These are phyloP conservation scores for Kappamyces sp. DNA, from an alignment of 192 early-diverging fungal genomes.

Conservation along the genomic window DNA sequence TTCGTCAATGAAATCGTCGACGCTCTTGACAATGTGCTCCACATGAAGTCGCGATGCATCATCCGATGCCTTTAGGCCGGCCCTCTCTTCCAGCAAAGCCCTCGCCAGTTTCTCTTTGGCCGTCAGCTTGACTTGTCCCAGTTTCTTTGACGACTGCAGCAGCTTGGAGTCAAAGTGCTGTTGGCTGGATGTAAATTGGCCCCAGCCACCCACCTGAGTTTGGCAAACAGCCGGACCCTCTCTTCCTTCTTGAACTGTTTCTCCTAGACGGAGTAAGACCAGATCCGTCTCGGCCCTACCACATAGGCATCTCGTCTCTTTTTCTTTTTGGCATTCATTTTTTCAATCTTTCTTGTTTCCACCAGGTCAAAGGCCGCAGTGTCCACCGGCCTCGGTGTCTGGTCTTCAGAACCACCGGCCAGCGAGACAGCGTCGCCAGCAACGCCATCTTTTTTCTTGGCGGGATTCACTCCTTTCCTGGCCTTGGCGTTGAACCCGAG, in stretches of 20 bases:
- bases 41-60: constrained; percentile 16
- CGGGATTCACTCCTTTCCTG: constrained; percentile 28
- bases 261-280: constrained; percentile 15
- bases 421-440: background rate
- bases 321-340: too few species aligned
- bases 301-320: background rate
- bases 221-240: constrained; percentile 39
- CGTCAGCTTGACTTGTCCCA: constrained; percentile 38
- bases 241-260: constrained; percentile 58
- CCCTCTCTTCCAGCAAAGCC: constrained; percentile 41
- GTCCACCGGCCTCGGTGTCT: too few species aligned
- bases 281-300: background rate
- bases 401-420: too few species aligned
- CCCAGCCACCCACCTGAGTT: constrained; percentile 22
- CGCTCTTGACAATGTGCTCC: constrained; percentile 15
- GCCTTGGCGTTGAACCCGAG: constrained; percentile 13
- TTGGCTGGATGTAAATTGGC: constrained; percentile 16
- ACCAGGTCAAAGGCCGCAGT: too few species aligned
- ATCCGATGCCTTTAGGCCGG: constrained; percentile 33
- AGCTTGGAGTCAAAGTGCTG: constrained; percentile 32
- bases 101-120: constrained; percentile 36
- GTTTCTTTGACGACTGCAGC: constrained; percentile 34
- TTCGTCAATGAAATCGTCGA: constrained; percentile 16
- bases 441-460: background rate
- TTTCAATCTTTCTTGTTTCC: too few species aligned